Base-by-base conservation (phyloP, 2,329 filamentous ascomycete species). In the Claviceps monticola region DNA sequence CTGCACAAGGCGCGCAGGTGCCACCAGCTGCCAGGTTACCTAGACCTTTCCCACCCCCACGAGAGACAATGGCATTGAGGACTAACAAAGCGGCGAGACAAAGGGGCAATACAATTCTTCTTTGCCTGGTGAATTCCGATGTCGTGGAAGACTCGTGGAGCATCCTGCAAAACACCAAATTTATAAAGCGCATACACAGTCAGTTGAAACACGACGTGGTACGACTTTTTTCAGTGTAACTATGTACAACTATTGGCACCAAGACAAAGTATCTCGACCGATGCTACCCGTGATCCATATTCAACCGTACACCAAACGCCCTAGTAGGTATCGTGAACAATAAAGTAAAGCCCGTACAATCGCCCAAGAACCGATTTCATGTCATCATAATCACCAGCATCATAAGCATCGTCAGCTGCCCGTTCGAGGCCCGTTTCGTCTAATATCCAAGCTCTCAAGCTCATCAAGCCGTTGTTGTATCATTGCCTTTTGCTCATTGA, bases 381-480 rank as follows among this genome's bases (percentile, higher is more conserved):
- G 6, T 19, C 21, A 26, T 8, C 23, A 45, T 34, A 16, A 36
- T 42, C 39, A 42, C 17, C 16, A 42, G 7, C 23, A 19, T 34
- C 23, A 19, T 16, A 45, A 45, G 23, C 13, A 29, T 9, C 21
- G 26, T 16, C 9, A 42, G 16, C 19, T 47, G 38, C 19, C 29
- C 21, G 2, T n/a, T 29, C 38, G 26, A 39, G 43, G 19, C 37
- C n/a, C 36, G 13, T 44, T 19, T 52, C 36, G 37, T 23, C 39
- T 21, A n/a, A 19, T 44, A 36, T 52, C 43, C 5, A 21, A 21
- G 19, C 48, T 52, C 52, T 67, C 61, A 49, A 69, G 52, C 56
- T 68, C 61, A 43, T 67, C 61, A 17, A 68, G 61, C 16, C 66
- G 65, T 17, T 62, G 62, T 51, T 67, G 62, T 23, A 68, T 67